These are phyloP conservation scores for Dioszegia crocea DNA, from an alignment of 768 basidiomycete genomes.

Conservation along the genomic window DNA sequence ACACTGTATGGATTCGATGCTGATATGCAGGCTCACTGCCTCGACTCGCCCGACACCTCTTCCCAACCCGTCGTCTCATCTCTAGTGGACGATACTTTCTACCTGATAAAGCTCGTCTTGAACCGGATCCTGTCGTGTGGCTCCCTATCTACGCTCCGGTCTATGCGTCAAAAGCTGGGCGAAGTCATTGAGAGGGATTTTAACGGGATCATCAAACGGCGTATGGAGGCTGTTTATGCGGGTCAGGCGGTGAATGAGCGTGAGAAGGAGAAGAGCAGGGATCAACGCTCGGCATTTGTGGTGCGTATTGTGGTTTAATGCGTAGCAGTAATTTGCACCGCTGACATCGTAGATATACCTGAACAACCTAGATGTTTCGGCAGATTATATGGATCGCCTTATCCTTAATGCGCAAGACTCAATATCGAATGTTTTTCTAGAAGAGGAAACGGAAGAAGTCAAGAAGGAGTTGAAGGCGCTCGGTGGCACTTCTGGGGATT, in stretches of 20 bases:
- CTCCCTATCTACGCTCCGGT: conserved; percentile 59
- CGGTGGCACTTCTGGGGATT: conserved; percentile 52
- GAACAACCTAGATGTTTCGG: conserved; percentile 91
- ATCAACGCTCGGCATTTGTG: conserved; percentile 73
- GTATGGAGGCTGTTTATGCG: conserved; percentile 79
- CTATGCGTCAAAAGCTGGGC: conserved; percentile 61
- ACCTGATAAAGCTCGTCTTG: conserved; percentile 81
- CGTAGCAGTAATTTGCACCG: background rate
- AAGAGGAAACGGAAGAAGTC: conserved; percentile 57
- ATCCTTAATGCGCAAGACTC: conserved; percentile 56
- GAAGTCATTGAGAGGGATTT: conserved; percentile 80
- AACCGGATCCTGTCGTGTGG: conserved; percentile 74
- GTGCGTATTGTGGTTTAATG: conserved; percentile 56
- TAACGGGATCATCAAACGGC: conserved; percentile 70
- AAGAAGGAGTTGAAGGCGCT: conserved; percentile 49
- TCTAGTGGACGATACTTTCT: conserved; percentile 80
- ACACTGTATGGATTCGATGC: background rate
- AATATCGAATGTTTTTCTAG: conserved; percentile 66
- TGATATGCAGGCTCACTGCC: conserved; percentile 68
- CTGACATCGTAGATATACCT: conserved; percentile 62
- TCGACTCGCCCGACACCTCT: conserved; percentile 69
- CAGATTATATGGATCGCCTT: conserved; percentile 80
- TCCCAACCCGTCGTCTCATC: conserved; percentile 56
- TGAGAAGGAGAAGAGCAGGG: conserved; percentile 71
- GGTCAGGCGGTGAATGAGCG: conserved; percentile 49